Conservation (phyloP, 2,329 filamentous ascomycete species). For the Epichloe sylvatica region DNA sequence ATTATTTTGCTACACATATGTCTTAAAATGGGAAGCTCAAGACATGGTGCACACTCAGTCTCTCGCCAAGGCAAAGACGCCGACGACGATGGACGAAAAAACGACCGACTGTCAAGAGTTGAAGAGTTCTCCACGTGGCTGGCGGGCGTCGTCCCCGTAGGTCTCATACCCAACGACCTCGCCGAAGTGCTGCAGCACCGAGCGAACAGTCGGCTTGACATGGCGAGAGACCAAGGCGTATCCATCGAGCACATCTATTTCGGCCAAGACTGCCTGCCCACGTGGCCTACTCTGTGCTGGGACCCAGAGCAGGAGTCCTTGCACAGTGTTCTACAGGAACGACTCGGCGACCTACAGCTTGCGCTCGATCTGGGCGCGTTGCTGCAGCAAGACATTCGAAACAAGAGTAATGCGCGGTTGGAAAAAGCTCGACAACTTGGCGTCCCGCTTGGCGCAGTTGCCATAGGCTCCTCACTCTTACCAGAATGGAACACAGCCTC, state of each 20-base stretch:
- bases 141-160: slow-evolving; percentile 8
- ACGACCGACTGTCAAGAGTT: background rate
- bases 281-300: slow-evolving; percentile 15
- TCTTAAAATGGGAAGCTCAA: background rate
- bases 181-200: slow-evolving; percentile 10
- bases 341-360: slow-evolving; percentile 9
- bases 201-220: slow-evolving; percentile 12
- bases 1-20: no score
- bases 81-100: background rate
- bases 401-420: slow-evolving; percentile 15
- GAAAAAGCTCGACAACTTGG: slow-evolving; percentile 12
- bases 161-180: slow-evolving; percentile 12
- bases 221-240: slow-evolving; percentile 9
- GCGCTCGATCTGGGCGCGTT: slow-evolving; percentile 9
- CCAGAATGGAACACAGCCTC: slow-evolving; percentile 14
- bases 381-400: slow-evolving; percentile 11
- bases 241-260: slow-evolving; percentile 11
- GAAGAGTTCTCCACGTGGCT: slow-evolving; percentile 7
- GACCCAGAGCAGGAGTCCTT: slow-evolving; percentile 12
- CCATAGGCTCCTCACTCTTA: slow-evolving; percentile 15
- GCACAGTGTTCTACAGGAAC: slow-evolving; percentile 14
- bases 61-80: background rate
- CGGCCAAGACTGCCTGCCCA: slow-evolving; percentile 17
- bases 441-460: slow-evolving; percentile 10
- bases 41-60: background rate